phyloP scores from a whole-genome alignment of 78 protist genomes.

The Speleostelium caveatum region DNA sequence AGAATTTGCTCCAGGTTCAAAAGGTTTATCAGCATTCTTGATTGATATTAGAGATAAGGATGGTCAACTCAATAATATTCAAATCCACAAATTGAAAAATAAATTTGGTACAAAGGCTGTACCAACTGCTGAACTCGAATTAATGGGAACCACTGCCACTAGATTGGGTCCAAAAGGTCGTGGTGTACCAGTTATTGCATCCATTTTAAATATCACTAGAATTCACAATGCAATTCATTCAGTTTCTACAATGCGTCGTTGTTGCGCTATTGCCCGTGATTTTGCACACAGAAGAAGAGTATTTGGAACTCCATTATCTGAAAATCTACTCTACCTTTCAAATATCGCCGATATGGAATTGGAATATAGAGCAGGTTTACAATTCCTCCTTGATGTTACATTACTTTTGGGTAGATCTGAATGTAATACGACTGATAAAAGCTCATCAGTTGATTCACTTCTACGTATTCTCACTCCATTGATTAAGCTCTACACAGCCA shows the following conservation, averaged over 20 bases:
- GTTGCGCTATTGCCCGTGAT: slow-evolving; percentile 61
- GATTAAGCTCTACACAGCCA: slow-evolving; percentile 75
- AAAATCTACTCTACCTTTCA: slow-evolving; percentile 50
- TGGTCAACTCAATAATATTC: slow-evolving; percentile 59
- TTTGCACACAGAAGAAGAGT: slow-evolving; percentile 68
- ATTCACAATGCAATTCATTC: slow-evolving; percentile 68
- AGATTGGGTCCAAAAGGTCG: slow-evolving; percentile 63
- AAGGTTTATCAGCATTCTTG: slow-evolving; percentile 68
- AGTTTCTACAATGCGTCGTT: slow-evolving; percentile 57
- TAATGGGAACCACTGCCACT: slow-evolving; percentile 38
- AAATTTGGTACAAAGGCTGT: slow-evolving; percentile 88
- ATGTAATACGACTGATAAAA: not conserved
- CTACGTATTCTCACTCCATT: slow-evolving; percentile 81
- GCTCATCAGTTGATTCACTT: slow-evolving; percentile 21
- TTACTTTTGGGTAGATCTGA: slow-evolving; percentile 73
- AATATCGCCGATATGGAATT: slow-evolving; percentile 77
- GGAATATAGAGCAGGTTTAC: slow-evolving; percentile 61
- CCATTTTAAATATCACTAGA: slow-evolving; percentile 83
- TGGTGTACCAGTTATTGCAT: slow-evolving; percentile 82
- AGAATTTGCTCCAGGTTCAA: slow-evolving; percentile 23
- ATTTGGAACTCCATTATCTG: slow-evolving; percentile 27
- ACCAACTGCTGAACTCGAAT: slow-evolving; percentile 86
- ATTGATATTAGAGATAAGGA: slow-evolving; percentile 24
- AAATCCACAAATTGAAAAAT: slow-evolving; percentile 77
- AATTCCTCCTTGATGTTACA: slow-evolving; percentile 44